Conservation (phyloP, 441 rosid species). For the Populus hybrid region DNA sequence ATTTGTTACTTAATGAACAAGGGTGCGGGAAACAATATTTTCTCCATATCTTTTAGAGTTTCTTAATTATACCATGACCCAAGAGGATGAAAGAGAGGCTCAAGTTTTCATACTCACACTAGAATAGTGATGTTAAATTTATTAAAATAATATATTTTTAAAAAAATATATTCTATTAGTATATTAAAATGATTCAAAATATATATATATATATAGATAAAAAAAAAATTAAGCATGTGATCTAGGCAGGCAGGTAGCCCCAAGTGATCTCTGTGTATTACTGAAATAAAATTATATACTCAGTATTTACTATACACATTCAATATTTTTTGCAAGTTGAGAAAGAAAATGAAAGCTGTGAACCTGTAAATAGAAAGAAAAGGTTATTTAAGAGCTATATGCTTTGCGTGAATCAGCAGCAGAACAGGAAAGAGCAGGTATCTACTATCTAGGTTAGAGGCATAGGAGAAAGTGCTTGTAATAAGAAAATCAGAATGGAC, state of each 20-base stretch:
- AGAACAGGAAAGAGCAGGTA: not conserved
- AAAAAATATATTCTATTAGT: no score
- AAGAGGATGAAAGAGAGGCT: no score
- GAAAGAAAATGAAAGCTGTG: conserved; percentile 7
- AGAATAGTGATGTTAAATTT: no score
- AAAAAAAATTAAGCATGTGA: not conserved
- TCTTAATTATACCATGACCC: no score
- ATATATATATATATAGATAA: no score
- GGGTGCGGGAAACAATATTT: no score
- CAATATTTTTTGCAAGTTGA: not conserved
- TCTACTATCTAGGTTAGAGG: not conserved
- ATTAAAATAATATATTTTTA: no score
- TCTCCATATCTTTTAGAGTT: no score
- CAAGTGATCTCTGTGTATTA: not conserved
- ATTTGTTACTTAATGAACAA: no score
- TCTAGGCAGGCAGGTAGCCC: not conserved
- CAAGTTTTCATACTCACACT: no score
- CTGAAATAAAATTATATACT: not conserved
- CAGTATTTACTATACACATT: not conserved
- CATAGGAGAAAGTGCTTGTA: not conserved
- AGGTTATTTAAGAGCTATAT: not conserved
- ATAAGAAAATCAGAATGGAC: not conserved
- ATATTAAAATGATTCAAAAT: no score
- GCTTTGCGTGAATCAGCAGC: not conserved
- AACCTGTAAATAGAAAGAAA: not conserved